Conservation (phyloP, 2,329 filamentous ascomycete species). For the Alternaria arbusti region DNA sequence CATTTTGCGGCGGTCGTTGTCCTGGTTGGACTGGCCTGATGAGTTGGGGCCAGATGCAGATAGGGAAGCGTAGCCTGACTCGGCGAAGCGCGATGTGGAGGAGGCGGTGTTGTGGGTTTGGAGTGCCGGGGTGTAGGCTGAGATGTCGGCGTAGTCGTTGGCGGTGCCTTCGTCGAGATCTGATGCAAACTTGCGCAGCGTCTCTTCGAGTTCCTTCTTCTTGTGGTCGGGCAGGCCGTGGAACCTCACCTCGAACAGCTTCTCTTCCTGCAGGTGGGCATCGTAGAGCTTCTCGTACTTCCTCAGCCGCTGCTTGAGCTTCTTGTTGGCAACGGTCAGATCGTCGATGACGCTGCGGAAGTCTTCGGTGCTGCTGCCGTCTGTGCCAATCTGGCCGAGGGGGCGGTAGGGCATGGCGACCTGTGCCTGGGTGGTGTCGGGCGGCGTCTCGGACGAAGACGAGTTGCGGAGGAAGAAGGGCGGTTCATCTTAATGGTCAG, state of each 20-base stretch:
- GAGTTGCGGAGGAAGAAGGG: conserved; percentile 55
- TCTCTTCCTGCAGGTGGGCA: conserved; percentile 73
- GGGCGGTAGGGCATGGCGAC: conserved; percentile 36
- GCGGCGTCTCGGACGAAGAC: conserved; percentile 53
- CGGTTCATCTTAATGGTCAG: conserved; percentile 46
- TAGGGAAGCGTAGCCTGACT: conserved; percentile 69
- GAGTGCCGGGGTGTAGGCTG: conserved; percentile 55
- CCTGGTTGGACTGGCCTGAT: conserved; percentile 44
- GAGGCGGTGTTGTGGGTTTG: conserved; percentile 65
- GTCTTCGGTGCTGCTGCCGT: conserved; percentile 71
- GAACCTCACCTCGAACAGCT: conserved; percentile 82
- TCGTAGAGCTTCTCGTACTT: conserved; percentile 73
- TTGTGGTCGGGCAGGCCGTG: conserved; percentile 75
- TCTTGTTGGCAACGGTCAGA: conserved; percentile 82
- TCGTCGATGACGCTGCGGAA: conserved; percentile 87
- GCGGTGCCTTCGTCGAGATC: conserved; percentile 58
- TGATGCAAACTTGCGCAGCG: conserved; percentile 73
- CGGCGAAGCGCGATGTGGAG: conserved; percentile 57
- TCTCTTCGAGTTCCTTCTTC: conserved; percentile 77
- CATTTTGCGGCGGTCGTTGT: conserved; percentile 35
- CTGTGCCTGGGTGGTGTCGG: conserved; percentile 32
- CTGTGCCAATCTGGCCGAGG: conserved; percentile 51
- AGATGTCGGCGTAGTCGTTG: conserved; percentile 27
- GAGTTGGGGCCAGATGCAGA: conserved; percentile 57
- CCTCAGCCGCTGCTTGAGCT: conserved; percentile 73